These are phyloP conservation scores for Plantago coronopus DNA, from an alignment of 305 asterid species.

Conservation along the genomic window DNA sequence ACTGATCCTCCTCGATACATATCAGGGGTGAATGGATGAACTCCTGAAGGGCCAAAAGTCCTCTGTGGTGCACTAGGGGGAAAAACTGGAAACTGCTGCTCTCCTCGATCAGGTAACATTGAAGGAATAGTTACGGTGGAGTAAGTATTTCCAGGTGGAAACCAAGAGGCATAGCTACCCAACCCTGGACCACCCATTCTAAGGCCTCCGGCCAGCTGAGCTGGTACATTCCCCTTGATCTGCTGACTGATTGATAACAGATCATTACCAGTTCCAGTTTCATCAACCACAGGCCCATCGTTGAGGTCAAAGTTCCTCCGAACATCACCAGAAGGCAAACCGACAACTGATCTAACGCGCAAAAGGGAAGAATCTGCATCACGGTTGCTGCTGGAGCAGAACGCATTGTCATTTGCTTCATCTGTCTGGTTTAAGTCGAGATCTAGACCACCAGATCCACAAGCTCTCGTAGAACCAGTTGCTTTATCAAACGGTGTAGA, in stretches of 20 bases:
- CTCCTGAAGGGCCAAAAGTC: conserved; percentile 49
- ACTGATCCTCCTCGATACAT: conserved; percentile 75
- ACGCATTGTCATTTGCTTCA: conserved; percentile 55
- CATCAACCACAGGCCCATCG: conserved; percentile 68
- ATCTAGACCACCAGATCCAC: conserved; percentile 62
- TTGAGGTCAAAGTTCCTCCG: conserved; percentile 81
- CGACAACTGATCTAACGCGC: conserved; percentile 35
- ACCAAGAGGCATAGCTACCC: conserved; percentile 68
- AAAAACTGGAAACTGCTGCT: conserved; percentile 49
- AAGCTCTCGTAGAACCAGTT: conserved; percentile 32
- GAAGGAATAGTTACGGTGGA: conserved; percentile 61
- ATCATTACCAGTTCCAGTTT: conserved; percentile 34
- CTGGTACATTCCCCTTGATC: conserved; percentile 36
- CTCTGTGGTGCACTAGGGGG: conserved; percentile 58
- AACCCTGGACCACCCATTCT: conserved; percentile 45
- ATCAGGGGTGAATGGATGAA: conserved; percentile 50
- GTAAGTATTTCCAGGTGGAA: conserved; percentile 57
- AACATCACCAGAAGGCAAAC: conserved; percentile 36
- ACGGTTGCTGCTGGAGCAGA: conserved; percentile 43
- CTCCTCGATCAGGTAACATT: conserved; percentile 59
- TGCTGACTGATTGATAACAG: conserved; percentile 40
- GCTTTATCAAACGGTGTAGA: conserved; percentile 25
- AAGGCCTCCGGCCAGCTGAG: conserved; percentile 43
- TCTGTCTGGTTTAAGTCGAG: conserved; percentile 80
- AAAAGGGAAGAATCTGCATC: conserved; percentile 30